Conservation (phyloP, 1,284 basidiomycete species). For the Ustilago curta region DNA sequence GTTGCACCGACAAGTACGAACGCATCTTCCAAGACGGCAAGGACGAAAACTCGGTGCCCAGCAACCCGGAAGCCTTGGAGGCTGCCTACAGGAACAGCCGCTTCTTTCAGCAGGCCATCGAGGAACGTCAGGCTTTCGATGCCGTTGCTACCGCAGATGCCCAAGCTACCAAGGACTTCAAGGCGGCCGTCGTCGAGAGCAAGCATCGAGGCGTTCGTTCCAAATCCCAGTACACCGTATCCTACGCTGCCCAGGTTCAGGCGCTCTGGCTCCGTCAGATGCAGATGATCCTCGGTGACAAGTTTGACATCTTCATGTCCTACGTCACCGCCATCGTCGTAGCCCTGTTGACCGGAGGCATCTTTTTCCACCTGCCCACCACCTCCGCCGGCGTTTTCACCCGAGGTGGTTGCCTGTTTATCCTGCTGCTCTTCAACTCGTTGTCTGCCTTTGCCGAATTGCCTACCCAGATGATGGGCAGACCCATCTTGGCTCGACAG, state of each 20-base stretch:
- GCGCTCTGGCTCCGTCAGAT: conserved; percentile 82
- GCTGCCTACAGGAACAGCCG: conserved; percentile 76
- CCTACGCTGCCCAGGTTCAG: conserved; percentile 71
- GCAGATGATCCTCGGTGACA: conserved; percentile 82
- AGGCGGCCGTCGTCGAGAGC: conserved; percentile 79
- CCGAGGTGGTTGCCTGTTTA: conserved; percentile 84
- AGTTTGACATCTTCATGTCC: conserved; percentile 77
- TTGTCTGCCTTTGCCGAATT: conserved; percentile 70
- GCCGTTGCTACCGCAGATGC: conserved; percentile 76
- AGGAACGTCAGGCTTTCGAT: conserved; percentile 76
- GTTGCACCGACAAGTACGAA: conserved; percentile 59
- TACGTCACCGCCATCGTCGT: conserved; percentile 71
- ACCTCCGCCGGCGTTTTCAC: conserved; percentile 76
- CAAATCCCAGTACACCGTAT: conserved; percentile 87
- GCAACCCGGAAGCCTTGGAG: conserved; percentile 80
- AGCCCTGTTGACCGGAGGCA: conserved; percentile 83
- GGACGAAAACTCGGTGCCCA: conserved; percentile 77
- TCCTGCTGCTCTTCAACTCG: conserved; percentile 70
- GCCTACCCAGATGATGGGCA: conserved; percentile 56
- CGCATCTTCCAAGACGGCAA: conserved; percentile 77
- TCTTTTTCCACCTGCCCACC: conserved; percentile 76
- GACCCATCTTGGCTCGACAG: conserved; percentile 57
- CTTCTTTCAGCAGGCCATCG: conserved; percentile 73
- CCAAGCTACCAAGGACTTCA: conserved; percentile 76
- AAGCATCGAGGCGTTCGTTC: conserved; percentile 85